A percentile compares a stretch with the other conserved stretches of the same genome.
Evolutionary conservation across 768 basidiomycete genomes (phyloP).

Genomic region (Serendipita indica): DNA sequence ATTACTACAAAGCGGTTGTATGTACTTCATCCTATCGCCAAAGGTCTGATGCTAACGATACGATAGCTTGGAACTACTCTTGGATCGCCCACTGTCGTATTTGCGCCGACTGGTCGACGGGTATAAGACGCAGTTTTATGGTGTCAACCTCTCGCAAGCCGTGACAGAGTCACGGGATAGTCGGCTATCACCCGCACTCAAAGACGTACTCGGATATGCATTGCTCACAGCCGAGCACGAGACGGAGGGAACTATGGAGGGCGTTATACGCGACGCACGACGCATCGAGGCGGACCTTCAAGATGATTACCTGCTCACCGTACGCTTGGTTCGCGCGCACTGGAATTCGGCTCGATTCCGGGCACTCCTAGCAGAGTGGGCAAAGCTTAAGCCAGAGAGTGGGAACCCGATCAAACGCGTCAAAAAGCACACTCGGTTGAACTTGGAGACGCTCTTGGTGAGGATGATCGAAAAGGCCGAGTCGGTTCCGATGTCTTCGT

Average conservation of each 20-base stretch:
- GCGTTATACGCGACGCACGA: background rate
- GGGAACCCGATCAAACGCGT: too few species aligned
- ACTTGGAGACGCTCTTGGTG: too few species aligned
- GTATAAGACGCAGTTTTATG: background rate
- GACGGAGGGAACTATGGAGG: too few species aligned
- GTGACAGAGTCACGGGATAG: too few species aligned
- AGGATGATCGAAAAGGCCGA: too few species aligned
- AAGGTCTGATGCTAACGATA: too few species aligned
- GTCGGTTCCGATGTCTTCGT: too few species aligned
- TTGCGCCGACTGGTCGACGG: background rate
- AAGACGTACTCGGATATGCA: background rate
- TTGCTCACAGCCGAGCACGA: background rate
- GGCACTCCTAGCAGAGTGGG: too few species aligned
- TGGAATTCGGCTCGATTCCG: background rate
- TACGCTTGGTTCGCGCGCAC: background rate
- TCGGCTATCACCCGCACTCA: background rate
- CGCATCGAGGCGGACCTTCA: background rate
- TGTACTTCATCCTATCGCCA: too few species aligned
- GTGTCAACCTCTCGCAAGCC: background rate
- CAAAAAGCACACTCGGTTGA: too few species aligned
- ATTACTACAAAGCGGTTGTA: too few species aligned
- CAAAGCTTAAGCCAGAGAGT: too few species aligned
- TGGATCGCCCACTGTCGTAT: background rate
- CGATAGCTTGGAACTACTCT: background rate
- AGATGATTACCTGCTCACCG: background rate